These are phyloP conservation scores for Xylariales sp. DNA, from an alignment of 2,329 filamentous ascomycete genomes.

Conservation along the genomic window DNA sequence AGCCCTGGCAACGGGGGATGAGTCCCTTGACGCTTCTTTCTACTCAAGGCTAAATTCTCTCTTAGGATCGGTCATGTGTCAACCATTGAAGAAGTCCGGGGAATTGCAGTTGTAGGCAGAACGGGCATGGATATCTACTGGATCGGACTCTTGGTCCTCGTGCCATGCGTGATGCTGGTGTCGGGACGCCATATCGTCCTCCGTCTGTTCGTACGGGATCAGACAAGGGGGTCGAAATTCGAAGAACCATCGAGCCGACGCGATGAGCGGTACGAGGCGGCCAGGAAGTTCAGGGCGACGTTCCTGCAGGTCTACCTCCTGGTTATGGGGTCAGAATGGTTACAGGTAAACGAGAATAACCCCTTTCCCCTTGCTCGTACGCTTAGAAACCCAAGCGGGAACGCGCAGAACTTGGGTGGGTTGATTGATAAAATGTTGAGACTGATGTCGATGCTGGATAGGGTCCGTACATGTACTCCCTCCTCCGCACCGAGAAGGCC, in stretches of 20 bases:
- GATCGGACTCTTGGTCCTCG: slow-evolving; percentile 18
- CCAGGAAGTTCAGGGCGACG: slow-evolving; percentile 14
- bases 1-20: no score
- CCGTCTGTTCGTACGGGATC: slow-evolving; percentile 5
- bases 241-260: no score
- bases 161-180: slow-evolving; percentile 15
- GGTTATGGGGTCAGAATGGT: slow-evolving; percentile 47
- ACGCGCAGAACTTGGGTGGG: no score
- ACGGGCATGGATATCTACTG: slow-evolving; percentile 22
- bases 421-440: no score
- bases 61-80: no score
- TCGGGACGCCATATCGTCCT: slow-evolving; percentile 14
- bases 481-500: slow-evolving; percentile 26
- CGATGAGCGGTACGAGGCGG: slow-evolving; percentile 15
- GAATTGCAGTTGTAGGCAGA: no score
- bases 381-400: no score
- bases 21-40: no score
- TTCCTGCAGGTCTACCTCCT: slow-evolving; percentile 39
- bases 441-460: no score
- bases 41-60: no score
- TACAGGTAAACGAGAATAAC: slow-evolving; percentile 32
- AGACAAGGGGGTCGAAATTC: slow-evolving; percentile 1
- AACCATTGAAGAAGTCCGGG: no score
- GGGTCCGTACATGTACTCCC: slow-evolving; percentile 26
- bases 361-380: no score